Evolutionary conservation across 306 rosid genomes (phyloP), one percentile per base, ranked within the genome.

Genomic region (Ormosia semicastrata): DNA sequence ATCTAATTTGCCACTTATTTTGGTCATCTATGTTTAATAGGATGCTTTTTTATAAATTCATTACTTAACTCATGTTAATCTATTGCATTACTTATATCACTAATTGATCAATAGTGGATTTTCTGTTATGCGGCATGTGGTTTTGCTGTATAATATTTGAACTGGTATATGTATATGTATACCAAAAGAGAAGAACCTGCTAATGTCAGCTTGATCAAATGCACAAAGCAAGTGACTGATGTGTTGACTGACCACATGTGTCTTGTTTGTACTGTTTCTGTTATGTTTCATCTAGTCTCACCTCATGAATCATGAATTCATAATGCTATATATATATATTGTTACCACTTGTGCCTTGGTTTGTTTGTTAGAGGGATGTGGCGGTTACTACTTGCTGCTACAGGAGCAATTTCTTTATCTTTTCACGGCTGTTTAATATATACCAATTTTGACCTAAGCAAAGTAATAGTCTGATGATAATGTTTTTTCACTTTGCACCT

Each of bases 401-500:
- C 50, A 47, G 1, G 33, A 24, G 52, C 14, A 62, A 36, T 2
- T 40, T 47, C 40, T 52, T 39, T 7, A 12, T 32, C 46, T 7
- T 67, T 43, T 40, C 56, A 0, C 43, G 24, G 63, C 44, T 43
- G 47, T 17, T 60, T 46, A 52, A 17, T 37, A 44, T 9, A 33
- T 2, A 11, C 18, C 30, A 30, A 41, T n/a, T 40, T 33, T 34
- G 37, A 68, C 40, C 66, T 5, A 63, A 67, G 37, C 56, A n/a
- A 54, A 63, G 6, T 43, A 60, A 8, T 39, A 44, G 18, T 50
- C 46, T 77, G 59, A 85, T 70, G 18, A 79, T 72, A 59, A 37
- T 54, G 44, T 15, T 62, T 70, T 37, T 68, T 56, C 68, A 24
- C 67, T 79, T 78, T 60, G 64, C 32, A 59, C 81, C 67, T 86